phyloP scores from a whole-genome alignment of 2,329 filamentous ascomycete genomes.

The Talaromyces albobiverticillius region DNA sequence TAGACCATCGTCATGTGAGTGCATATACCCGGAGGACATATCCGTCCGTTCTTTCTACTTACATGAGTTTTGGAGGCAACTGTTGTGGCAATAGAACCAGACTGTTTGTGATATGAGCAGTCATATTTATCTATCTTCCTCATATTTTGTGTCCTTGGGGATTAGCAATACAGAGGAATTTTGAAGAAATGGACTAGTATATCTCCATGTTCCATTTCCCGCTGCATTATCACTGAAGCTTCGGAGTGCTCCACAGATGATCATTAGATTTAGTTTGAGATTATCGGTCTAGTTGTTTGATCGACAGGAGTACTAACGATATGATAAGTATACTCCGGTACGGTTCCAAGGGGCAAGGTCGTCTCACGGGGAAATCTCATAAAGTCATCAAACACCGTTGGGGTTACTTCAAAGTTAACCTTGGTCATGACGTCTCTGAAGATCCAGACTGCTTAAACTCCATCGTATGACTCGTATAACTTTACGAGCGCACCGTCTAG shows the following conservation, averaged over 20 bases:
- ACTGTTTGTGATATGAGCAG: background rate
- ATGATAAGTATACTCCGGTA: background rate
- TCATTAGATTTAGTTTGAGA: background rate
- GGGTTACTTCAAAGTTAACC: background rate
- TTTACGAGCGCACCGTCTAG: background rate
- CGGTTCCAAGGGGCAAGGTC: background rate
- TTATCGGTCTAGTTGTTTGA: background rate
- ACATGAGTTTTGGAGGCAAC: conserved; percentile 5
- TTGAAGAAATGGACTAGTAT: background rate
- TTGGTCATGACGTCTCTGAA: background rate
- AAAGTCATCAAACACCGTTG: background rate
- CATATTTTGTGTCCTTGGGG: too few relatives aligned
- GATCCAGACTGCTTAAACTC: background rate
- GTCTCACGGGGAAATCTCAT: background rate
- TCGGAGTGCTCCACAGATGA: background rate
- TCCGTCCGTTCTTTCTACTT: background rate
- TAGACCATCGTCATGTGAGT: conserved; percentile 7
- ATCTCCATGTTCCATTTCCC: background rate
- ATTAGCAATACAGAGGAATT: background rate
- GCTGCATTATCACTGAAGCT: background rate
- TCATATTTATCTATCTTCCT: background rate
- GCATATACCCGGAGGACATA: conserved; percentile 9
- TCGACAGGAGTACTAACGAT: background rate
- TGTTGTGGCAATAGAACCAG: conserved; percentile 8
- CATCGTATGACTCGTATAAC: too few relatives aligned